These are phyloP conservation scores for Claviceps africana DNA, from an alignment of 2,329 filamentous ascomycete species.

Conservation along the genomic window DNA sequence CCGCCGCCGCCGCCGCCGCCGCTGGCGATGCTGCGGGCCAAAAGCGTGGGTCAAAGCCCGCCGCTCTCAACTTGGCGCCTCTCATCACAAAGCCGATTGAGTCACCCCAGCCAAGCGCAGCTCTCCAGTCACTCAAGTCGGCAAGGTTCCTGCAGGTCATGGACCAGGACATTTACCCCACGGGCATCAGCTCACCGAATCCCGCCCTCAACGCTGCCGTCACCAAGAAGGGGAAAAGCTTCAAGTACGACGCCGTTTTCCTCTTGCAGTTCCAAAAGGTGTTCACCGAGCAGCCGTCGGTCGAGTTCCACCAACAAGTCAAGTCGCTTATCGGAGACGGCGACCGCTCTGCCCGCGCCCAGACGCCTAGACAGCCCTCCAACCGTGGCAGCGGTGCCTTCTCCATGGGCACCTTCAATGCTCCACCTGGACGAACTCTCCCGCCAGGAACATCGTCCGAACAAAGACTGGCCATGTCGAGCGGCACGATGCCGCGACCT, in stretches of 20 bases:
- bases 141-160: conserved; percentile 76
- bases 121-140: conserved; percentile 83
- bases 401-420: conserved; percentile 59
- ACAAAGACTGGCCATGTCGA: conserved; percentile 57
- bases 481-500: conserved; percentile 33
- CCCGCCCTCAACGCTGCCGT: conserved; percentile 75
- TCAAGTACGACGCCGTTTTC: conserved; percentile 93
- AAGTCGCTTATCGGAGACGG: conserved; percentile 74
- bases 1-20: conserved; percentile 31
- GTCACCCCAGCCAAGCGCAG: conserved; percentile 82
- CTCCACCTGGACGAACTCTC: conserved; percentile 39
- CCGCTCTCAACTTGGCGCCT: conserved; percentile 73
- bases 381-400: conserved; percentile 36
- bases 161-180: conserved; percentile 66
- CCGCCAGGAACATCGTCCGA: conserved; percentile 66
- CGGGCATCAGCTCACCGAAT: conserved; percentile 77
- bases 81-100: conserved; percentile 75
- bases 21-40: conserved; percentile 30
- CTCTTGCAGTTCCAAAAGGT: conserved; percentile 90
- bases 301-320: conserved; percentile 87
- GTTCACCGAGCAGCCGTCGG: conserved; percentile 90
- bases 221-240: conserved; percentile 64
- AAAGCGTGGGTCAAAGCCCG: conserved; percentile 61
- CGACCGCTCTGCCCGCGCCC: conserved; percentile 41
- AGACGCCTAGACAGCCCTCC: conserved; percentile 43